Percentiles rank a stretch among this genome's conserved stretches.
Conservation (phyloP, 805 yeast genomes). For the Sugiyamaella chiloensis region DNA sequence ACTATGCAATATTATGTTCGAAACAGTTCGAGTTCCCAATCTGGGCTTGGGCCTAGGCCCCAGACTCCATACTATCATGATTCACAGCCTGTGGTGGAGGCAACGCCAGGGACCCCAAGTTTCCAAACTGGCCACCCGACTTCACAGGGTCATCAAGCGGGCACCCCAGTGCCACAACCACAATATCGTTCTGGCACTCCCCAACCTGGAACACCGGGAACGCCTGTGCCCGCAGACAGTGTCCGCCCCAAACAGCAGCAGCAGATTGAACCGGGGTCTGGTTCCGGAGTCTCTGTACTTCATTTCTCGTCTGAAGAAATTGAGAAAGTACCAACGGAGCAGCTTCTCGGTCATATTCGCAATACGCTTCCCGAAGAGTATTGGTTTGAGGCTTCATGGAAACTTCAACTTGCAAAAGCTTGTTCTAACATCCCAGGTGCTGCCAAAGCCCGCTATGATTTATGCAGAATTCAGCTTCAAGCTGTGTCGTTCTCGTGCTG, state of each 20-base stretch:
- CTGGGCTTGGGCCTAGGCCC: no score
- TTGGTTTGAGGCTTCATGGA: conserved; percentile 61
- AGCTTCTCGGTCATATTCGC: conserved; percentile 23
- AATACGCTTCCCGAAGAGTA: conserved; percentile 49
- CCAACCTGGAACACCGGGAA: background rate
- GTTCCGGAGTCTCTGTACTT: conserved; percentile 50
- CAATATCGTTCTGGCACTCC: background rate
- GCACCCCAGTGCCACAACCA: background rate
- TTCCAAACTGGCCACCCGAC: background rate
- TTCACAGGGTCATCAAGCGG: background rate
- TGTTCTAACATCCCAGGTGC: conserved; percentile 35
- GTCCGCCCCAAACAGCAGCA: background rate
- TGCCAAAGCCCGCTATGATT: conserved; percentile 46
- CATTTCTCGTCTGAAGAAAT: conserved; percentile 55
- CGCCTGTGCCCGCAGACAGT: background rate
- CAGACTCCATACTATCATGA: no score
- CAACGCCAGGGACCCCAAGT: background rate
- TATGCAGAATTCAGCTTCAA: conserved; percentile 61
- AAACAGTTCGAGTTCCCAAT: background rate
- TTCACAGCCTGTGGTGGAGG: no score
- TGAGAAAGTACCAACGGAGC: conserved; percentile 38
- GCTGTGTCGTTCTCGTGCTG: conserved; percentile 64
- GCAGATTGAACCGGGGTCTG: background rate
- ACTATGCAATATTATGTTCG: conserved; percentile 29
- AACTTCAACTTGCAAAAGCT: conserved; percentile 66